Evolutionary conservation across 2,329 filamentous ascomycete genomes (phyloP), one percentile per base, ranked within the genome.

Genomic region (Xylaria sp.): DNA sequence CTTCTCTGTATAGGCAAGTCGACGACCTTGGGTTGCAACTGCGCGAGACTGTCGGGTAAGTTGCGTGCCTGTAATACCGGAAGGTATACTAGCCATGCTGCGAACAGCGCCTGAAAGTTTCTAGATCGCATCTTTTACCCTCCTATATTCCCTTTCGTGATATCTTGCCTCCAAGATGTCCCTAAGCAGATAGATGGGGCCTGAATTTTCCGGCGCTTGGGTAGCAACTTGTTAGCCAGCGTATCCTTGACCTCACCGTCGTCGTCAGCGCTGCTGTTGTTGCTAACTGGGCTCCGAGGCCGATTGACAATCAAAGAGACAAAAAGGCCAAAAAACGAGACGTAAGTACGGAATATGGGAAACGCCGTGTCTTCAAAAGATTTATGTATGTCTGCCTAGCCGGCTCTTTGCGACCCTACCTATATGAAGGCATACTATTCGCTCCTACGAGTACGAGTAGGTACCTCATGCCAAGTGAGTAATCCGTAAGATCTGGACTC

Each of bases 1-100:
- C 66, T 72, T 60, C 78, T 75, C 61, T 80, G 73, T 3, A 79
- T 76, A 47, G 76, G 67, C 59, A 84, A 66, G 54, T 71, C 71
- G 54, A 85, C 70, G 4, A 84, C 79, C 47, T 74, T 78, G 1
- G 78, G 75, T 13, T 51, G 51, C 16, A 23, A 9, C 18, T 68
- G 58, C 30, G 54, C 54, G 18, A 61, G 61, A 34, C 51, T 66
- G 59, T 62, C 64, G 50, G 64, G 65, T 61, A 71, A 47, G 58
- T 67, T 68, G 58, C 70, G 65, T 63, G 70, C 70, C 48, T 67
- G 58, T 55, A 63, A 59, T 54, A 63, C 61, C 49, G 67, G 53
- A n/a, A 65, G 47, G 54, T 66, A 65, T 60, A 68, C 61, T 47
- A 71, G 57, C 61, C 66, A 10, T 46, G 37, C 66, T 52, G 69